Conservation (phyloP, 768 basidiomycete species). For the Myochromella boudieri region DNA sequence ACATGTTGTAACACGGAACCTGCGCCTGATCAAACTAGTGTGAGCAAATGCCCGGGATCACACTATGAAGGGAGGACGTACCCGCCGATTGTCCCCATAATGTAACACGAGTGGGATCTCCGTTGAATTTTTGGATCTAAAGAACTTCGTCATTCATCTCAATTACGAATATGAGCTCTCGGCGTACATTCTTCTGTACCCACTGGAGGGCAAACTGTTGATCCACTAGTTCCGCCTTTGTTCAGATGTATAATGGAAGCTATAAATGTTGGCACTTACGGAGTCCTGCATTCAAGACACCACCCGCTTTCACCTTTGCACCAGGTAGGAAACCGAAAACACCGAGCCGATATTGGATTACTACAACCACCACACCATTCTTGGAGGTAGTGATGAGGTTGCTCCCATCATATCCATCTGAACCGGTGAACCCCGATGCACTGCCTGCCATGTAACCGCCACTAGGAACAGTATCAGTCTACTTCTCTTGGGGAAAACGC, state of each 20-base stretch:
- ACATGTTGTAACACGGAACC: conserved; percentile 52
- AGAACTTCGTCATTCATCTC: conserved; percentile 7
- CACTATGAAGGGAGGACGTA: neutral
- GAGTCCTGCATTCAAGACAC: conserved; percentile 47
- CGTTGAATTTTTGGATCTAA: conserved; percentile 52
- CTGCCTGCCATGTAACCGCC: conserved; percentile 32
- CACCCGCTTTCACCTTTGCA: conserved; percentile 36
- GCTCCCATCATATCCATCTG: conserved; percentile 19
- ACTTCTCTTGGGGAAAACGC: neutral
- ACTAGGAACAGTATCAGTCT: too few relatives aligned
- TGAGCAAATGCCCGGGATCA: too few relatives aligned
- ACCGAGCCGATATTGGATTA: conserved; percentile 44
- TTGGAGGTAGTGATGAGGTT: conserved; percentile 33
- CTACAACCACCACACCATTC: conserved; percentile 33
- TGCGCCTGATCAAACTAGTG: conserved; percentile 30
- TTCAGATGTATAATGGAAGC: too few relatives aligned
- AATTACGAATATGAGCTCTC: neutral
- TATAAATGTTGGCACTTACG: conserved; percentile 32
- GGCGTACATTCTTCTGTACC: conserved; percentile 44
- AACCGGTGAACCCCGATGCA: conserved; percentile 25
- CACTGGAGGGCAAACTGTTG: conserved; percentile 42
- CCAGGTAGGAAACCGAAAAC: conserved; percentile 48
- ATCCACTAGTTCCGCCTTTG: conserved; percentile 36
- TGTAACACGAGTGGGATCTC: conserved; percentile 51
- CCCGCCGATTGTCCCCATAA: conserved; percentile 58